Base-by-base conservation (phyloP, 1,139 yeast genomes). In the Scheffersomyces cryptocercus region DNA sequence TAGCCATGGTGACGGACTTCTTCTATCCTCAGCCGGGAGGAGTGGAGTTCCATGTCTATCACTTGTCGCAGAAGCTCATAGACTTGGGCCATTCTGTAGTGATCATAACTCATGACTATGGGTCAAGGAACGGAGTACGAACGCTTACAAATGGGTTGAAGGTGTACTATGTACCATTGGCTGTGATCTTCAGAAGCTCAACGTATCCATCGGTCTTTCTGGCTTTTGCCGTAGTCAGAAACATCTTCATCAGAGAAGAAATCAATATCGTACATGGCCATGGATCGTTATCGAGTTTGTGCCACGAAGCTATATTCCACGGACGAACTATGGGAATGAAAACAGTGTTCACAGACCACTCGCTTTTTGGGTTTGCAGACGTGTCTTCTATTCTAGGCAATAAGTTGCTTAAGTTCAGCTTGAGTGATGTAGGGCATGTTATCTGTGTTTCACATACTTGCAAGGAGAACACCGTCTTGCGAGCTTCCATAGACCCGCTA, bases 1-100 rank as follows among this genome's bases (percentile, higher is more conserved):
- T 74, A 42, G 85, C 88, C 9, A 91, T 93, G 97, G 88, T 91
- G 3, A 86, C 96, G 35, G 99, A 95, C 67, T 95, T 90, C 73
- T 95, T 93, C 80, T 95, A 87, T 65, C 99, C 99, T 14, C 99
- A 95, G 62, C 86, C 97, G 0, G 99, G 99, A 2, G 99, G 99
- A 7, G 95, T 95, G 3, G 99, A 95, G 63, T 82, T 93, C 49
- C 99, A 95, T 61, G 89, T 93, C 20, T 90, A 88, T 64, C 98
- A 93, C 62, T 56, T 75, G 34, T 70, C 84, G 0, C 95, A 89
- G 64, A 83, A 86, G 58, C 78, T 93, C 47, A 86, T 90, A 14
- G 82, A 82, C 29, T 67, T 85, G 40, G 99, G 98, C 5, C 99
- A 95, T 61, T 83, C 90, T 3, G 99, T 95, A n/a, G 70, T 91